Base-by-base conservation (phyloP, 192 early-diverging fungal species). In the Podila clonocystis region DNA sequence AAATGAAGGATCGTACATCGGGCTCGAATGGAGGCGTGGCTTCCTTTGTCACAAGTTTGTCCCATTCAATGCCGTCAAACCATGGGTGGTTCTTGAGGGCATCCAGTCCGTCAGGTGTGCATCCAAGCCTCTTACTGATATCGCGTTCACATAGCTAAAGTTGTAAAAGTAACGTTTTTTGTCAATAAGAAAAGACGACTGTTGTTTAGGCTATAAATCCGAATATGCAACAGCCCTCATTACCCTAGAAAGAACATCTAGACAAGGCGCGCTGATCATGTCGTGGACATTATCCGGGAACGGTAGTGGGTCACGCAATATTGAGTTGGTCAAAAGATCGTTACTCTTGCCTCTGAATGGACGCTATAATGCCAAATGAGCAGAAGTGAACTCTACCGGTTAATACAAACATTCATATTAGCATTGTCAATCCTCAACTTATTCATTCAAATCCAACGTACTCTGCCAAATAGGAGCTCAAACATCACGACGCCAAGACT, bases 1-100 rank as follows among this genome's bases (percentile, higher is more conserved):
- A 19, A 28, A 31, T 17, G 31, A 5, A 62, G 5, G 22, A 19
- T 84, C 85, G 86, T 88, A 93, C 93, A 85, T 94, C 92, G 48
- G 97, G 97, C 8, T 90, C 86, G 82, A 97, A 99, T 19, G 95
- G 92, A 34, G 97, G 95, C 3, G 64, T 83, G 2, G 91, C 85
- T 70, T 92, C 83, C 78, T 93, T 93, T n/a, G 82, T 79, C 34
- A 93, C 91, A 38, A 98, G 82, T 34, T 78, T 73, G 11, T 84
- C 82, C 97, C 97, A 99, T 50, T 94, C 90, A 38, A 94, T 90
- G 20, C 82, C 73, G 4, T 84, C 75, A 64, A 99, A 94, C 85
- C 93, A 97, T 41, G 95, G 89, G 68, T 98, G 97, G 0, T 63
- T 72, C 65, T 91, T 89, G 29, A 99, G 66, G 3, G 80, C 75